Conservation (phyloP, 345 rosid species). For the Cardamine chenopodiifolia region DNA sequence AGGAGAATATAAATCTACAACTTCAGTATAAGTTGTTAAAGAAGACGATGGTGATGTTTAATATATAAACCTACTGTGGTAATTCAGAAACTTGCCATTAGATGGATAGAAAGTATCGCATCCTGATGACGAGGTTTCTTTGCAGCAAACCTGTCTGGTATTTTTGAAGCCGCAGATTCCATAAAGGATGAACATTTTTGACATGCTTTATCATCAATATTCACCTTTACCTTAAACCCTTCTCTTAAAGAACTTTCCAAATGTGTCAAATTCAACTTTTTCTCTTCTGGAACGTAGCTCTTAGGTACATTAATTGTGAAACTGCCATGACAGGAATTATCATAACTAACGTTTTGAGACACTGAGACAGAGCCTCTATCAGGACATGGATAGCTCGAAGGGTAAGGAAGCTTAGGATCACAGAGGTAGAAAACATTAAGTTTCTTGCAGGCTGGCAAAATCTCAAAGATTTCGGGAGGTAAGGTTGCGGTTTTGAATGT, state of each 20-base stretch:
- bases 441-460: background rate
- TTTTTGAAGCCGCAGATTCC: slow-evolving; percentile 24
- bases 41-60: no score
- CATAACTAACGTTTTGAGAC: background rate
- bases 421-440: slow-evolving; percentile 32
- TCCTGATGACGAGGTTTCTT: background rate
- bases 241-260: background rate
- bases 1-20: no score
- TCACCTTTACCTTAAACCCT: slow-evolving; percentile 6
- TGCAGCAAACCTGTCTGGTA: slow-evolving; percentile 12
- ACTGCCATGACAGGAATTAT: background rate
- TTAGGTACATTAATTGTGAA: slow-evolving; percentile 1
- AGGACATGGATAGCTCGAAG: background rate
- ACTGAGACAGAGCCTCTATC: background rate
- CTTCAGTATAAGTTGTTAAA: no score
- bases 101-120: background rate
- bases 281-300: background rate
- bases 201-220: slow-evolving; percentile 7
- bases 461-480: background rate
- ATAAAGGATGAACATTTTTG: background rate
- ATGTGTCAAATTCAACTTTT: accelerated
- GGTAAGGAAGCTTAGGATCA: background rate
- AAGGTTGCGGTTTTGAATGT: background rate
- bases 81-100: background rate
- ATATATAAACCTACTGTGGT: no score